Percentiles rank a stretch among this genome's conserved stretches.
Conservation (phyloP, 257 asterid genomes). For the Handroanthus guayacan region DNA sequence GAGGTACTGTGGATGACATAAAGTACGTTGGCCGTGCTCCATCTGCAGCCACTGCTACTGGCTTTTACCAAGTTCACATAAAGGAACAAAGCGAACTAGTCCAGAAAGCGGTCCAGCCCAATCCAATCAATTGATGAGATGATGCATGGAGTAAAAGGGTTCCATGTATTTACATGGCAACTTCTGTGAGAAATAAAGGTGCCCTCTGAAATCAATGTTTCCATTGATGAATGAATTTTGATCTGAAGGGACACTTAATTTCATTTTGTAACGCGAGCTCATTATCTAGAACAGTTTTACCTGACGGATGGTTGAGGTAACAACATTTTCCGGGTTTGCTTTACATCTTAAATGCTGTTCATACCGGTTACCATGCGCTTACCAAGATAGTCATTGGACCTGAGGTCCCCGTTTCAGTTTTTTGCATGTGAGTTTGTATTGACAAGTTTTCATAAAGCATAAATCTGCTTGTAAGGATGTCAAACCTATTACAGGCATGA, state of each 20-base stretch:
- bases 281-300: background rate
- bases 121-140: conserved; percentile 49
- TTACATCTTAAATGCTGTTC: background rate
- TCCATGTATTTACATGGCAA: background rate
- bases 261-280: background rate
- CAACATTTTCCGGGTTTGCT: background rate
- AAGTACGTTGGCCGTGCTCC: conserved; percentile 88
- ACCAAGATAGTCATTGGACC: background rate
- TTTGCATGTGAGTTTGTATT: background rate
- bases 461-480: background rate
- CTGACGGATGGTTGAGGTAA: conserved; percentile 13
- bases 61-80: conserved; percentile 68
- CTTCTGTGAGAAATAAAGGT: conserved; percentile 36
- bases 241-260: background rate
- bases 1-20: conserved; percentile 79
- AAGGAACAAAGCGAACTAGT: conserved; percentile 78
- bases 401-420: background rate
- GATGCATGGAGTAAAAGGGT: background rate
- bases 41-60: conserved; percentile 97
- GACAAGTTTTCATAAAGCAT: background rate
- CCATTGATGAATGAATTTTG: conserved; percentile 38
- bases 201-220: conserved; percentile 34
- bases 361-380: background rate
- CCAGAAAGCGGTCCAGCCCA: conserved; percentile 76
- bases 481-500: too few species aligned